Evolutionary conservation across 495 filamentous ascomycete species (phyloP), one percentile per base, ranked within the genome.

Genomic region (Venustampulla echinocandica): DNA sequence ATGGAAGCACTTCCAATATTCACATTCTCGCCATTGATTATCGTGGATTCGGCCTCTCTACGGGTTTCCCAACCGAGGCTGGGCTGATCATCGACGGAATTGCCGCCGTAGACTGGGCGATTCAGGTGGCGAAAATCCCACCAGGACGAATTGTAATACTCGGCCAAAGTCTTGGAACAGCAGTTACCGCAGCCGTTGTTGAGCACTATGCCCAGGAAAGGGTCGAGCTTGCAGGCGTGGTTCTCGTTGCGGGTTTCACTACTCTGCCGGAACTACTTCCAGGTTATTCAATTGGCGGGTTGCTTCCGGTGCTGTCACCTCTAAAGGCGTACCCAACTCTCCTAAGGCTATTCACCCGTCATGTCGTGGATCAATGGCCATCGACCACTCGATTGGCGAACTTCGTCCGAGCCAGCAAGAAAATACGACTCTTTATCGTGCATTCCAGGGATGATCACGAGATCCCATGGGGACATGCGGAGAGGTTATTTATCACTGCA

Each of bases 131-230:
- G 14, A 62, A 72, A 15, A 74, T 96, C 18, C 71, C 84, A 0
- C 64, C 90, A 0, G 69, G 75, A 13, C 74, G 77, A 10, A 94
- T 96, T 37, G 76, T 87, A 9, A 68, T 96, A 33, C 61, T 90
- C n/a, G 90, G 90, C 35, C 90, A 95, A 46, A 87, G 81, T 49
- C 79, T 98, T 2, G 92, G 92, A 21, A 94, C 92, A 7, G 90
- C 85, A 1, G 84, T 96, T 1, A 77, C 79, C 11, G 65, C 79
- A 17, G 90, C 73, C 15, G 77, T 85, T 1, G 79, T 77, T 0
- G 82, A 92, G 52, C 71, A 76, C 27, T 90, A 85, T 50, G 69
- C 60, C 47, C 25, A 46, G 30, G 48, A 61, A 41, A 64, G 64
- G 2, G 51, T 69, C 19, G 69, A 75, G 10, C 90, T 79, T 63